These are phyloP conservation scores for Phylloporus sp. DNA, from an alignment of 768 basidiomycete genomes.

Conservation along the genomic window DNA sequence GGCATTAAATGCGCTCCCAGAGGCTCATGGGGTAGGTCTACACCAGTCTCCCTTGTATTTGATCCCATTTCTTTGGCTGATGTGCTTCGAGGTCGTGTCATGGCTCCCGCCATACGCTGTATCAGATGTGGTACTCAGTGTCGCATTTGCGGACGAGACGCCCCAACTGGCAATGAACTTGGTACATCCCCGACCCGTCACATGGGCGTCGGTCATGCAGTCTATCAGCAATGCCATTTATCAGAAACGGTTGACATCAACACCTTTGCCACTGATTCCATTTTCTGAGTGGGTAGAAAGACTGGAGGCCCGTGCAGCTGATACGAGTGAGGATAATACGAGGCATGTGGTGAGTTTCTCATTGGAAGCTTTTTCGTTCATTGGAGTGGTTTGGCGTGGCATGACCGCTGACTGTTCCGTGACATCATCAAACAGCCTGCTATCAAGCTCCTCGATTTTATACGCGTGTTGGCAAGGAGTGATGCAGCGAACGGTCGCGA, in stretches of 20 bases:
- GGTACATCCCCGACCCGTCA: constrained; percentile 32
- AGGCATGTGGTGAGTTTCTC: constrained; percentile 27
- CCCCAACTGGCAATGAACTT: constrained; percentile 27
- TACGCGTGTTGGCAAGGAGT: constrained; percentile 16
- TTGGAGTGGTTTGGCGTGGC: neutral
- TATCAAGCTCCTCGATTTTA: constrained; percentile 26
- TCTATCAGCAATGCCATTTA: constrained; percentile 19
- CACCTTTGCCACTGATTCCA: constrained; percentile 29
- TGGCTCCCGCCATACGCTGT: constrained; percentile 33
- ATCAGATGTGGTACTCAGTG: constrained; percentile 24
- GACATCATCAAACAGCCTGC: constrained; percentile 24
- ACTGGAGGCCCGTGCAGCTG: constrained; percentile 12
- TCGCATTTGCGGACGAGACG: constrained; percentile 22
- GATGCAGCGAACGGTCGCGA: constrained; percentile 11
- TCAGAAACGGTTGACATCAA: constrained; percentile 2
- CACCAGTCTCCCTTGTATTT: neutral
- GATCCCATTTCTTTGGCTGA: neutral
- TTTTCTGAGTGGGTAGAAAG: constrained; percentile 28
- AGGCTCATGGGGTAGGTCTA: constrained; percentile 26
- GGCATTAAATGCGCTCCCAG: constrained; percentile 28
- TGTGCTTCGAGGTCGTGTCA: constrained; percentile 15
- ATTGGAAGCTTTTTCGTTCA: neutral
- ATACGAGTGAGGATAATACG: constrained; percentile 19
- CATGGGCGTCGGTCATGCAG: constrained; percentile 23
- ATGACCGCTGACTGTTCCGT: neutral